A percentile compares a stretch with the other conserved stretches of the same genome.
Evolutionary conservation across 768 basidiomycete species (phyloP).

Genomic region (Tulasnella sp.): DNA sequence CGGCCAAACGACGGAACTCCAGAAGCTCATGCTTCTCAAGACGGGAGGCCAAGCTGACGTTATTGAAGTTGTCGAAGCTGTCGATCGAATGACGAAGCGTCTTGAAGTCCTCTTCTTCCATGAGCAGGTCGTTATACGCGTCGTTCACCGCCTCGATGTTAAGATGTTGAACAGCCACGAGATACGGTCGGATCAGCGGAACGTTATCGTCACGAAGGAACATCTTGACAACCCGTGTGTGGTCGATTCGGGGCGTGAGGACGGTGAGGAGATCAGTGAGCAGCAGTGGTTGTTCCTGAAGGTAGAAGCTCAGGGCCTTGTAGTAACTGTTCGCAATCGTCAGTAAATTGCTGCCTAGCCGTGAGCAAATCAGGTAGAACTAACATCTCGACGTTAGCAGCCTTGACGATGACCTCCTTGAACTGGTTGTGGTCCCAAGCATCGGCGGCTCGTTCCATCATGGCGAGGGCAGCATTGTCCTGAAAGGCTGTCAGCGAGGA

Average conservation of each 20-base stretch:
- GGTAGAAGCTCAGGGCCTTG: constrained; percentile 90
- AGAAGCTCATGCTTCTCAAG: constrained; percentile 87
- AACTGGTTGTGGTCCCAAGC: constrained; percentile 99
- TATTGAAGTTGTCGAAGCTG: constrained; percentile 98
- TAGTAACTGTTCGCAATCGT: constrained; percentile 62
- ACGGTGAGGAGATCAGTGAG: constrained; percentile 91
- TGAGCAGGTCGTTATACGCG: constrained; percentile 95
- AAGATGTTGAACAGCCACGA: constrained; percentile 93
- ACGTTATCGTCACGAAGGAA: constrained; percentile 86
- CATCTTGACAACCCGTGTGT: constrained; percentile 90
- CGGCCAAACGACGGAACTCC: constrained; percentile 92
- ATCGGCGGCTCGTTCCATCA: constrained; percentile 98
- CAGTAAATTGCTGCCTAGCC: not conserved
- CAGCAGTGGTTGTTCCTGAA: constrained; percentile 88
- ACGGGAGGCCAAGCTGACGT: constrained; percentile 75
- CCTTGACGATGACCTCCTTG: constrained; percentile 96
- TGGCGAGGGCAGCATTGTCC: constrained; percentile 96
- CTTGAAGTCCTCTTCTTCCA: constrained; percentile 99
- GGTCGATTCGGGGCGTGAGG: constrained; percentile 91
- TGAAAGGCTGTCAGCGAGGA: constrained; percentile 36
- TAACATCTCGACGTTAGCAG: constrained; percentile 95
- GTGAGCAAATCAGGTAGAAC: constrained; percentile 32
- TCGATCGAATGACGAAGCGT: constrained; percentile 96
- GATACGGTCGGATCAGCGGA: constrained; percentile 91
- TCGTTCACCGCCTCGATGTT: constrained; percentile 98